Base-by-base conservation (phyloP, 2,329 filamentous ascomycete genomes). In the Ilyonectria mors-panacis region DNA sequence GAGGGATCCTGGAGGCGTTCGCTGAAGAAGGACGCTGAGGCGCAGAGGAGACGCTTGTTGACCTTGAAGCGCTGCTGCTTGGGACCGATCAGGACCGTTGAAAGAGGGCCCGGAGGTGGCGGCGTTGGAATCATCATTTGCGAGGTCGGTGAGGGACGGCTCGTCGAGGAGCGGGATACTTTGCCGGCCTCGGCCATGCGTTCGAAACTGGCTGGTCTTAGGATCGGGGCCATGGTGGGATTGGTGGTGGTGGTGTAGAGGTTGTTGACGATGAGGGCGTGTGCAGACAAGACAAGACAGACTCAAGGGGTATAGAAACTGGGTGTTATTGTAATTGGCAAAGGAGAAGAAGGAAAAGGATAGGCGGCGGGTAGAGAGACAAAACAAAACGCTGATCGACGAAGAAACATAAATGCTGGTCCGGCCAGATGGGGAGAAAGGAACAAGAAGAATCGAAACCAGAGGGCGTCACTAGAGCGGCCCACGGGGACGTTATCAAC, bases 11-110 rank as follows among this genome's bases (percentile, higher is more conserved):
- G 81, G 70, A 87, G 78, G 65, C 82, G 81, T 42, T 85, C 80
- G 21, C 80, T 77, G 78, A 88, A 88, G 75, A 86, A 87, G 44
- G 79, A 70, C 28, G 85, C 86, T 26, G 80, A 80, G 44, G 81
- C 79, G 72, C 82, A 85, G 23, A 89, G 80, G 13, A 85, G 82
- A 45, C 79, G 80, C 69, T 80, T 80, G 76, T 85, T 81, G 64
- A 85, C 77, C 48, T 75, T 76, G 73, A 85, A 85, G 60, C 80
- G 78, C 10, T 77, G 75, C 63, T 83, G 77, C 48, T 81, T 80
- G 45, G 81, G 77, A 4, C 84, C 84, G 65, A 86, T 79, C 59
- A 85, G 78, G 37, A 86, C 75, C 7, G 78, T 83, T 30, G 78
- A 75, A 60, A 76, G 75, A 19, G 73, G 67, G 37, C 71, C 72